phyloP scores from a whole-genome alignment of 2,329 filamentous ascomycete genomes.

The Diaporthe caulivora region DNA sequence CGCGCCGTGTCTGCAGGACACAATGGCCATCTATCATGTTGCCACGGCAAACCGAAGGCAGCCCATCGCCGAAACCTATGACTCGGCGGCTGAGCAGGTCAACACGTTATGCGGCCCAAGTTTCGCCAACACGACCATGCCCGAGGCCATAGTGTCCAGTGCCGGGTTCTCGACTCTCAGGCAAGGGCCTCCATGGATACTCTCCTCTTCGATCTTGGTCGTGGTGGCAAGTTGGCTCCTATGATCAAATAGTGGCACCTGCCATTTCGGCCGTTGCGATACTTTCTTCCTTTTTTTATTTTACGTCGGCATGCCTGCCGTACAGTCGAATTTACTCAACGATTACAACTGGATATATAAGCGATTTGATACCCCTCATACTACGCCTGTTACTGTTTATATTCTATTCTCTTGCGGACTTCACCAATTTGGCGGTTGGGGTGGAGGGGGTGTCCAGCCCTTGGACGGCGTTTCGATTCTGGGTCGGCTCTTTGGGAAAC shows the following conservation, averaged over 20 bases:
- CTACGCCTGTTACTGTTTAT: constrained; percentile 20
- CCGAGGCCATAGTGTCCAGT: constrained; percentile 49
- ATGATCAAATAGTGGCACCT: not conserved
- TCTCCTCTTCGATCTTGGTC: not conserved
- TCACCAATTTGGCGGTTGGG: not conserved
- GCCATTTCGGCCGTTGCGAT: no score
- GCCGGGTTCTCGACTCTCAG: constrained; percentile 23
- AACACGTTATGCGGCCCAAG: constrained; percentile 72
- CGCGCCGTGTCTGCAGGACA: constrained; percentile 79
- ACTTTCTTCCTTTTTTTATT: not conserved
- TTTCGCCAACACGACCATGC: constrained; percentile 70
- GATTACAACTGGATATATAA: constrained; percentile 28
- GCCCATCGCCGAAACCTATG: constrained; percentile 77
- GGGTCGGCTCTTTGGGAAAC: not conserved
- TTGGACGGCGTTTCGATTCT: constrained; percentile 30
- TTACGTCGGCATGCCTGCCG: not conserved
- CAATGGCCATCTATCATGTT: constrained; percentile 83
- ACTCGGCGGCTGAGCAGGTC: constrained; percentile 77
- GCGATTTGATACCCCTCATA: constrained; percentile 34
- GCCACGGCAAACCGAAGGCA: constrained; percentile 75
- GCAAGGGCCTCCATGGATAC: constrained; percentile 12
- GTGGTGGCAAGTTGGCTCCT: constrained; percentile 30
- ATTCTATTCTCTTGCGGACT: constrained; percentile 10
- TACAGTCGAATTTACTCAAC: constrained; percentile 11
- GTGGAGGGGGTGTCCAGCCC: not conserved